Evolutionary conservation across 257 asterid genomes (phyloP).

Genomic region (Forsythia suspensa): DNA sequence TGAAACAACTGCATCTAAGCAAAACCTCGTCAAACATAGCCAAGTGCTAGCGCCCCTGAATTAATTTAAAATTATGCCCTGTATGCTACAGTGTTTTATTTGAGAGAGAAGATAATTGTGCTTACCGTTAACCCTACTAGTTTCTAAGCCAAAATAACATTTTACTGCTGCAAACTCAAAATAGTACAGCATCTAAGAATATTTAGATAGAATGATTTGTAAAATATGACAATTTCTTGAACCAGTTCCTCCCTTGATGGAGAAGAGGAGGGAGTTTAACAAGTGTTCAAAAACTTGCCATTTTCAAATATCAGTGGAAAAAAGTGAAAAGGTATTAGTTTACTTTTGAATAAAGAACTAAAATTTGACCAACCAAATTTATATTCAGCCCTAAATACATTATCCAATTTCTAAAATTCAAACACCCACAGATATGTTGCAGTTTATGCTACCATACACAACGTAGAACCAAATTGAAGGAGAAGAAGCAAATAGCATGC

Average conservation of each 20-base stretch:
- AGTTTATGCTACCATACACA: neutral
- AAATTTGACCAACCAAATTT: neutral
- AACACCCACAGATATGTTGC: neutral
- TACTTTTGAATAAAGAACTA: neutral
- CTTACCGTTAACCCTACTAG: too few species aligned
- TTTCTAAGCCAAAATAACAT: neutral
- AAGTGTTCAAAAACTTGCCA: neutral
- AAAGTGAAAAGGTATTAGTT: neutral
- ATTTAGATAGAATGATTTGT: neutral
- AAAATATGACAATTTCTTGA: too few species aligned
- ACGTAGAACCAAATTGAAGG: neutral
- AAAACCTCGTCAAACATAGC: too few species aligned
- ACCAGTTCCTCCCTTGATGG: neutral
- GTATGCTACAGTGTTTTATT: too few species aligned
- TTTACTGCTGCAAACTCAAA: neutral
- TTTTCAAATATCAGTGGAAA: neutral
- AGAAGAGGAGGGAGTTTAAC: neutral
- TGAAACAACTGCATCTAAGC: too few species aligned
- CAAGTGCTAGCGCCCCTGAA: too few species aligned
- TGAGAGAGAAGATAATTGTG: too few species aligned
- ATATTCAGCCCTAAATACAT: too few species aligned
- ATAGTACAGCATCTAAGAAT: neutral
- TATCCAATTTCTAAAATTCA: neutral
- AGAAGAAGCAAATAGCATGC: neutral
- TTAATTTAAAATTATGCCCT: too few species aligned